Evolutionary conservation across 2,329 filamentous ascomycete genomes (phyloP).

Genomic region (Annulohypoxylon truncatum): DNA sequence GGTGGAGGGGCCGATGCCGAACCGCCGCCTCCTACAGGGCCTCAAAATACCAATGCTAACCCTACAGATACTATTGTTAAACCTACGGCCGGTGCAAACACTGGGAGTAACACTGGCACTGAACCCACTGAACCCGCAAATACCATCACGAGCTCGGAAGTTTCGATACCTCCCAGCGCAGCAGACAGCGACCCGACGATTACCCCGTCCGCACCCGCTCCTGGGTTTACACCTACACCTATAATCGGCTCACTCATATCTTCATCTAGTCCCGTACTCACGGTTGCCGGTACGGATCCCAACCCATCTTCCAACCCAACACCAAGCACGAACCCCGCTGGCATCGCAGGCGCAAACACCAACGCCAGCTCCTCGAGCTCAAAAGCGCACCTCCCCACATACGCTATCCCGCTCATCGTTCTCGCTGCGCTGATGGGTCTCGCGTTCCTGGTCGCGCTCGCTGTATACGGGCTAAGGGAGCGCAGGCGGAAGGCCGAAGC

Average conservation of each 20-base stretch:
- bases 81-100: no score
- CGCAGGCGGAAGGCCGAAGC: conserved; percentile 7
- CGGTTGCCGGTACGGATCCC: neutral
- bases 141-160: neutral
- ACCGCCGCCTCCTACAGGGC: no score
- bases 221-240: neutral
- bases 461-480: conserved; percentile 1
- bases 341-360: neutral
- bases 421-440: conserved; percentile 5
- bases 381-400: conserved; percentile 8
- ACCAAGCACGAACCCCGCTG: neutral
- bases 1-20: no score
- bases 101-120: neutral
- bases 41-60: no score
- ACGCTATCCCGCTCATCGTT: conserved; percentile 27
- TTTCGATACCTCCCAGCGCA: neutral
- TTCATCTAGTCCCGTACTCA: no score
- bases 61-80: no score
- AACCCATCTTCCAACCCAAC: neutral
- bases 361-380: neutral
- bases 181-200: neutral
- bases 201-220: neutral
- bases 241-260: no score
- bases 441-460: conserved; percentile 12
- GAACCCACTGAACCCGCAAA: neutral